Conservation (phyloP, 2,329 filamentous ascomycete genomes). For the Lachnellula cervina region DNA sequence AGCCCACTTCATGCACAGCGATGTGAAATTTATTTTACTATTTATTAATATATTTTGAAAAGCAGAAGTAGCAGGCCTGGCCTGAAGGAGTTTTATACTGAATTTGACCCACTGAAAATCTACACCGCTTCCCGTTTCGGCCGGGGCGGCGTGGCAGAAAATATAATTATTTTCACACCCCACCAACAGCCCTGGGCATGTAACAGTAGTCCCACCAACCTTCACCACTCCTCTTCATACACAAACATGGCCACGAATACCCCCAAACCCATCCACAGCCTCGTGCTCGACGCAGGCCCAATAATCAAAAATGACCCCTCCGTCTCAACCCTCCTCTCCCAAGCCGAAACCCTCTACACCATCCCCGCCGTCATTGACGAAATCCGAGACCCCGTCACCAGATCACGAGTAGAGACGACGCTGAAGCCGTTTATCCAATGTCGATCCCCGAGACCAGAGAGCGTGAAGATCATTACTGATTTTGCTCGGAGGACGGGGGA, state of each 20-base stretch:
- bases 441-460: conserved; percentile 68
- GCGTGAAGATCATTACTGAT: conserved; percentile 71
- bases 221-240: not conserved
- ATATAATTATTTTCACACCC: conserved; percentile 13
- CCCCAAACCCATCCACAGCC: conserved; percentile 68
- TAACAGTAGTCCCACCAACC: not conserved
- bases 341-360: conserved; percentile 74
- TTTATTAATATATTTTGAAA: no score
- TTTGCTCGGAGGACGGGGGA: conserved; percentile 91
- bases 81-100: no score
- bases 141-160: not conserved
- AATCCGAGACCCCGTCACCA: conserved; percentile 78
- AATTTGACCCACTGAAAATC: no score
- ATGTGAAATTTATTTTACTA: no score
- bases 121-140: not conserved
- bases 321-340: conserved; percentile 72
- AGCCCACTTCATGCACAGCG: no score
- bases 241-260: conserved; percentile 25
- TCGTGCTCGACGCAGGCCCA: conserved; percentile 86
- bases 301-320: conserved; percentile 90
- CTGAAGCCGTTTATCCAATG: conserved; percentile 80
- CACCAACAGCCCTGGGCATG: conserved; percentile 7
- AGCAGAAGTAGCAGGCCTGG: no score
- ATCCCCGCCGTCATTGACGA: conserved; percentile 82
- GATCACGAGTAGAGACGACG: conserved; percentile 75